Base-by-base conservation (phyloP, 2,329 filamentous ascomycete species). In the Diaporthe vexans region DNA sequence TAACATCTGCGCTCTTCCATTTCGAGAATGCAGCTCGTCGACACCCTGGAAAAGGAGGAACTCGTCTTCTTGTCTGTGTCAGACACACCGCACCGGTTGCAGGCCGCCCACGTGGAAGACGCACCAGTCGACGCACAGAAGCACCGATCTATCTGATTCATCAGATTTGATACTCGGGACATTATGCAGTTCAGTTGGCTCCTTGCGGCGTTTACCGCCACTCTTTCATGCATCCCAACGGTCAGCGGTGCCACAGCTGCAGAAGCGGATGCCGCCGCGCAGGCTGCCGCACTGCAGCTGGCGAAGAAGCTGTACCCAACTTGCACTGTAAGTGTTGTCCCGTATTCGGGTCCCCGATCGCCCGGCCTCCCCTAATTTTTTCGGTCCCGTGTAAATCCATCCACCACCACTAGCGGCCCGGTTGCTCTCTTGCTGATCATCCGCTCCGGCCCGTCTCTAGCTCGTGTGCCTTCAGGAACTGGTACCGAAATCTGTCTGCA, bases 1-100 rank as follows among this genome's bases (percentile, higher is more conserved):
- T 65, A 17, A 65, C 43, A 51, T 46, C 61, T 65, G 61, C 63
- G 63, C 63, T 54, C 63, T 68, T 68, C 63, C 63, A 40, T 68
- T 68, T 68, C 63, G 63, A 68, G 63, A 54, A 68, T 68, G 63
- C 63, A 68, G 63, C 48, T 54, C 63, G 63, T 40, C 9, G 48
- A 19, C 13, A 51, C 29, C 46, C 46, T 52, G 63, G 63, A n/a
- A 19, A 43, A 52, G 19, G 13, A 29, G 48, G 33, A 54, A 54
- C 48, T 29, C 26, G 63, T 51, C 24, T 46, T 13, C 24, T 46
- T 29, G 59, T 43, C 40, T 17, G 40, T 63, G 59, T 63, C 33
- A 54, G 46, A 54, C 48, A 52, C 21, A 35, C 61, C 46, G 54
- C 26, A 52, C 51, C 46, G 26, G 48, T 51, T 68, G 46, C 63